phyloP scores from a whole-genome alignment of 2,329 filamentous ascomycete genomes.

The Malbranchea cinnamomea region DNA sequence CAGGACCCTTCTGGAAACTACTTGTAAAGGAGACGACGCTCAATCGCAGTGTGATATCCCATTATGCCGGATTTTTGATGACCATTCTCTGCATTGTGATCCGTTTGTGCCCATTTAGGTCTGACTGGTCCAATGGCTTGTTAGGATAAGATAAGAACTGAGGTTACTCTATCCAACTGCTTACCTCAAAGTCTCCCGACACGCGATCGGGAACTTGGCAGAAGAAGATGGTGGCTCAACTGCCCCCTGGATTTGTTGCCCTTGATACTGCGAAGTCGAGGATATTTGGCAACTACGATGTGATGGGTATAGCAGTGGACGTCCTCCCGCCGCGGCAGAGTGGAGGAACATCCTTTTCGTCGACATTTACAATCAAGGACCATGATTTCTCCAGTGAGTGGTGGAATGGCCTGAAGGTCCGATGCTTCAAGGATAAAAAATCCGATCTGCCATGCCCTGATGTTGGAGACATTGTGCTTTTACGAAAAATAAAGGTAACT shows the following conservation, averaged over 20 bases:
- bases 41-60: no score
- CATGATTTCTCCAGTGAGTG: constrained; percentile 29
- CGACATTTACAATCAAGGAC: constrained; percentile 47
- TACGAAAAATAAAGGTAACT: constrained; percentile 44
- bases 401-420: constrained; percentile 35
- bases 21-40: no score
- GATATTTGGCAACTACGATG: constrained; percentile 29
- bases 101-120: no score
- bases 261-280: constrained; percentile 6
- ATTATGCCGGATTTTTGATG: no score
- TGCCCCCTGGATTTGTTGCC: constrained; percentile 7
- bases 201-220: neutral
- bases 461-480: constrained; percentile 48
- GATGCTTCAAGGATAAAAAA: constrained; percentile 43
- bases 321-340: constrained; percentile 39
- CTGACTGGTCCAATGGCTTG: no score
- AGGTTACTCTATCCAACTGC: no score
- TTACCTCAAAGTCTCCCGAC: neutral
- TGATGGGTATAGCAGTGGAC: constrained; percentile 60
- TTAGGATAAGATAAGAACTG: no score
- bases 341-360: constrained; percentile 43
- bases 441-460: constrained; percentile 29
- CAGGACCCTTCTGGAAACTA: no score
- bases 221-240: constrained; percentile 7
- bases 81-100: no score